Conservation (phyloP, 768 basidiomycete species). For the Lentinula guzmanii region DNA sequence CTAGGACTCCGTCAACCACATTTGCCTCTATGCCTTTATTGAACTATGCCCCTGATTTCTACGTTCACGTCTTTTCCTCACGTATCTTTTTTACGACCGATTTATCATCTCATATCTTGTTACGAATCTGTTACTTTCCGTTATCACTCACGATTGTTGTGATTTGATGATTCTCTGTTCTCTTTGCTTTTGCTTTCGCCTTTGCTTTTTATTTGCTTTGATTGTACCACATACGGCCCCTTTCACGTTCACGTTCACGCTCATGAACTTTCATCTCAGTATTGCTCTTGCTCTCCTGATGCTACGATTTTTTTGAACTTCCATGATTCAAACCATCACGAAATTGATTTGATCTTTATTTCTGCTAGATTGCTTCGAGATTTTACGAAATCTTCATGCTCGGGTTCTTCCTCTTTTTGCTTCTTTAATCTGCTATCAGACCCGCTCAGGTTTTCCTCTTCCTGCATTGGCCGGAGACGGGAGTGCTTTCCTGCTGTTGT, state of each 20-base stretch:
- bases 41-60: slow-evolving; percentile 2
- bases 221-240: not conserved
- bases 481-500: slow-evolving; percentile 6
- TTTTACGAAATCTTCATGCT: not conserved
- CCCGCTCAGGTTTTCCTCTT: not conserved
- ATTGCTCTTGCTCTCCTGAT: not conserved
- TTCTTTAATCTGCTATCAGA: not conserved
- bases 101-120: not conserved
- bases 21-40: slow-evolving; percentile 1
- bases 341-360: too few species aligned
- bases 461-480: not conserved
- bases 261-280: not conserved
- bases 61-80: not conserved
- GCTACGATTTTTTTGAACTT: not conserved
- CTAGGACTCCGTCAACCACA: not conserved
- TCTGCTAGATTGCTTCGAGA: not conserved
- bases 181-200: not conserved
- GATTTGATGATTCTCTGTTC: not conserved
- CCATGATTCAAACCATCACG: not conserved
- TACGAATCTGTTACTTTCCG: not conserved
- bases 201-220: not conserved
- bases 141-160: not conserved
- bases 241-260: slow-evolving; percentile 1
- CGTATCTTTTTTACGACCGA: not conserved
- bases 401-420: not conserved